Percentiles rank a stretch among this genome's conserved stretches.
These are phyloP conservation scores for Symbiodinium natans DNA, from an alignment of 73 alveolate genomes.

Conservation along the genomic window DNA sequence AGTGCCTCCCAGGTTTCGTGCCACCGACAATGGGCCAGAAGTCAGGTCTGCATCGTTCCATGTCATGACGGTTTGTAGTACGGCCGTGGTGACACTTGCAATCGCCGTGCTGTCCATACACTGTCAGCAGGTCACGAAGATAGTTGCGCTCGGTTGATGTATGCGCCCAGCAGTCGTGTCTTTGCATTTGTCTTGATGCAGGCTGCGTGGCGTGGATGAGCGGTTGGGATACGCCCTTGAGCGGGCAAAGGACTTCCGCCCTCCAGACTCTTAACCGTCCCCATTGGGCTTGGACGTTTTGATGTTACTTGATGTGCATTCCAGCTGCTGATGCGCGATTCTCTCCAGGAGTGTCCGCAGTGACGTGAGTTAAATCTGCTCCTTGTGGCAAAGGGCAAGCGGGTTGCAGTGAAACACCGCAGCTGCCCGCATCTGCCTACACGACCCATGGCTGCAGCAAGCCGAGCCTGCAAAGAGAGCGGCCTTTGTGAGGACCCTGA, in stretches of 20 bases:
- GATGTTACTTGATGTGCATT: neutral
- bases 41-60: neutral
- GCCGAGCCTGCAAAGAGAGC: neutral
- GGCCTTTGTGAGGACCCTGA: constrained; percentile 21
- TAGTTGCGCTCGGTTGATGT: too few relatives aligned
- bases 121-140: too few relatives aligned
- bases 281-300: neutral
- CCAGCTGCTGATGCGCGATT: neutral
- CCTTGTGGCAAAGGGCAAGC: neutral
- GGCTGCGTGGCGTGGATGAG: constrained; percentile 66
- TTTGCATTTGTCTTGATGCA: too few relatives aligned
- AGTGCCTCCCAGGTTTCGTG: neutral
- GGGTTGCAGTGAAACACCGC: neutral
- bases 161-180: too few relatives aligned
- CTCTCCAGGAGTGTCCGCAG: neutral
- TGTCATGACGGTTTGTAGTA: too few relatives aligned
- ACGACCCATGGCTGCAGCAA: neutral
- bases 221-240: constrained; percentile 86
- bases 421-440: neutral
- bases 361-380: neutral
- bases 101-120: too few relatives aligned
- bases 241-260: constrained; percentile 32
- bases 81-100: too few relatives aligned
- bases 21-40: neutral
- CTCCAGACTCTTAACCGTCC: neutral